Conservation (phyloP, 129 eudicot species). For the Flaveria sonorensis region DNA sequence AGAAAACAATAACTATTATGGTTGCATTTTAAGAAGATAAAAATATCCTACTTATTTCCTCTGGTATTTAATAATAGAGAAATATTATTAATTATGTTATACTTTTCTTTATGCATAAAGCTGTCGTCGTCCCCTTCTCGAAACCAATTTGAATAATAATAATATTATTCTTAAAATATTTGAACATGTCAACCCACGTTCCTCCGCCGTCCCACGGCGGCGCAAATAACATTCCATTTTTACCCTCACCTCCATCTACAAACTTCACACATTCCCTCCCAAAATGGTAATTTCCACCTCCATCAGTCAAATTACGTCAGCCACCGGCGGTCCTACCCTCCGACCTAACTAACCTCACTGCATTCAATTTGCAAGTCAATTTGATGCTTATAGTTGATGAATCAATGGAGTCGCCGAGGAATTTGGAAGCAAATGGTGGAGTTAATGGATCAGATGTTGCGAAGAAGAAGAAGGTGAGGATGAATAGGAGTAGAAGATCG, state of each 20-base stretch:
- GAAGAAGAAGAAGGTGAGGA: no score
- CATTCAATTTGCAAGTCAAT: neutral
- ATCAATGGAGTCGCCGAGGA: conserved; percentile 19
- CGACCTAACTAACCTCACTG: neutral
- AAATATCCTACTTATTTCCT: no score
- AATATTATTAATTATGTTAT: no score
- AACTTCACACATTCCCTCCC: neutral
- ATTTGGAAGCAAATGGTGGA: conserved; percentile 25
- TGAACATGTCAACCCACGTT: neutral
- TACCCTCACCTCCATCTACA: conserved; percentile 5
- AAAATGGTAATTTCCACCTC: conserved; percentile 15
- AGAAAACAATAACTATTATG: no score
- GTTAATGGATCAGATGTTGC: conserved; percentile 11
- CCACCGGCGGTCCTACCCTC: neutral
- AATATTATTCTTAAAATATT: no score
- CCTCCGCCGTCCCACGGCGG: conserved; percentile 9
- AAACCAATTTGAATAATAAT: neutral
- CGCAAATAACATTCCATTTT: neutral
- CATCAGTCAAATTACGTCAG: conserved; percentile 20
- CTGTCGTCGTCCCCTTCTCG: conserved; percentile 22
- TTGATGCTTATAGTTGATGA: neutral
- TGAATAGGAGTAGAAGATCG: neutral
- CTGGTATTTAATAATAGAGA: no score
- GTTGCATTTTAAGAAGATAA: no score
- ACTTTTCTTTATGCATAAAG: neutral